Base-by-base conservation (phyloP, 805 yeast genomes). In the Monosporozyma yasuniensis region DNA sequence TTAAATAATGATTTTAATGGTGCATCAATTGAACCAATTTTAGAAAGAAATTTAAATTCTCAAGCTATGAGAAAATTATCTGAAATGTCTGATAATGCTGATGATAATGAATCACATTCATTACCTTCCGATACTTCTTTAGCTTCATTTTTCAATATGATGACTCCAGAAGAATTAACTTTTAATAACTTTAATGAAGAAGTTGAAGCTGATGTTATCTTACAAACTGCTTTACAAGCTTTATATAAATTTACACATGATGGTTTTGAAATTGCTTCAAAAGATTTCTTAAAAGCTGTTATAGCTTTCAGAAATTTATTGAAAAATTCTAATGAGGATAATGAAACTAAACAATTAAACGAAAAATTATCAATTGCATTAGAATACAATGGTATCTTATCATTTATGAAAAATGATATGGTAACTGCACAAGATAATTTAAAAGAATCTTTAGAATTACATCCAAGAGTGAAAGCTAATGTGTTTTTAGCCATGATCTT, bases 121-220 rank as follows among this genome's bases (percentile, higher is more conserved):
- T 76, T 89, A 61, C 96, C 96, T 44, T 83, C 96, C 14, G 80
- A 90, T 47, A 80, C 95, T 22, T 84, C 95, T 50, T 73, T 88
- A 61, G 78, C 87, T 46, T 83, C 97, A 1, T 90, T 89, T 75
- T 83, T 90, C 60, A 86, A 87, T 58, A 89, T 96, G n/a, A 90
- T 88, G 70, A 73, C 73, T 50, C 72, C 67, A 58, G 72, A 66
- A 58, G 82, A 81, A 50, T 48, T 73, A 51, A 56, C 76, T 50
- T 76, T 78, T 53, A 79, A 75, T 52, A 64, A 60, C 47, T 73
- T 72, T 47, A 76, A 80, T 54, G 77, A 74, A 54, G 72, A 71
- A 49, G 81, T 77, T 51, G 72, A 82, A 41, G 85, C 83, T 54
- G 85, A 83, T 63, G 77, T 74, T 56, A 78, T 74, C 66, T 74